Evolutionary conservation across 176 grass and related monocot genomes (phyloP).

Genomic region (Zea mays): Zm-B73-REFERENCE-NAM-5.0 NC_050096.1:244301001-244301500

Average conservation of each 20-base stretch:
- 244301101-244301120: no score
- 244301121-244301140: no score
- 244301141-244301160: no score
- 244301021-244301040: no score
- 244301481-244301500: conserved; percentile 15
- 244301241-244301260: neutral
- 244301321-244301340: neutral
- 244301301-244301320: neutral
- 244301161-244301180: no score
- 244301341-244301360: neutral
- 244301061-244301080: no score
- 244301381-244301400: neutral
- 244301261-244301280: neutral
- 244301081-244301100: no score
- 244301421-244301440: neutral
- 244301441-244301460: conserved; percentile 8
- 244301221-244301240: neutral
- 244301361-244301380: neutral
- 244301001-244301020: no score
- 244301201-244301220: no score
- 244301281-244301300: neutral
- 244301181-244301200: no score
- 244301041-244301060: no score
- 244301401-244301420: neutral
- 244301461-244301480: neutral